Evolutionary conservation across 2,329 filamentous ascomycete species (phyloP).

Genomic region (Fusarium fujikuroi): DNA sequence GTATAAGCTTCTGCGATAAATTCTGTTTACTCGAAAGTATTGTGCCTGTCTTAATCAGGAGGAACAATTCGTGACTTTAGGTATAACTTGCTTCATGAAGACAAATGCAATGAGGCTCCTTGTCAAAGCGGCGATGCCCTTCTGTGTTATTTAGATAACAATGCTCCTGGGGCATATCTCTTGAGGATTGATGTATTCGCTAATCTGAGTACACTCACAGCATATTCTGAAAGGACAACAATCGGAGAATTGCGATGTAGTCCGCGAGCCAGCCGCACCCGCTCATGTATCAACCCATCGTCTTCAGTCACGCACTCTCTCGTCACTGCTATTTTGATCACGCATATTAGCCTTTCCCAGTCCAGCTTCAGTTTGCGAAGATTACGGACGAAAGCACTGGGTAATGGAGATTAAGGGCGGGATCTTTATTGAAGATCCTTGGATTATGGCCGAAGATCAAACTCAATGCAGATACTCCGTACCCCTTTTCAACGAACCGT

Average conservation of each 20-base stretch:
- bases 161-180: not conserved
- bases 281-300: not conserved
- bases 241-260: not conserved
- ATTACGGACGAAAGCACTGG: not conserved
- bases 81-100: not conserved
- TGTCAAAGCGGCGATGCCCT: not conserved
- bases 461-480: not conserved
- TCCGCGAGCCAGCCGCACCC: not conserved
- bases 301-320: not conserved
- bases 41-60: not conserved
- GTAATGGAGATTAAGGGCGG: not conserved
- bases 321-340: not conserved
- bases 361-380: not conserved
- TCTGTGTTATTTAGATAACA: not conserved
- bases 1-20: not conserved
- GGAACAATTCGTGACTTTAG: not conserved
- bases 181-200: not conserved
- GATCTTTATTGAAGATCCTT: constrained; percentile 1
- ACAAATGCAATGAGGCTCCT: not conserved
- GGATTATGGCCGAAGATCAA: not conserved
- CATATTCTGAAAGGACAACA: not conserved
- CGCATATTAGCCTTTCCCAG: not conserved
- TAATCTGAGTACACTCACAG: not conserved
- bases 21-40: not conserved
- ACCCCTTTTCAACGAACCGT: constrained; percentile 10